A percentile compares a stretch with the other conserved stretches of the same genome.
These are phyloP conservation scores for Torulaspora delbrueckii DNA, from an alignment of 805 yeast species.

Conservation along the genomic window DNA sequence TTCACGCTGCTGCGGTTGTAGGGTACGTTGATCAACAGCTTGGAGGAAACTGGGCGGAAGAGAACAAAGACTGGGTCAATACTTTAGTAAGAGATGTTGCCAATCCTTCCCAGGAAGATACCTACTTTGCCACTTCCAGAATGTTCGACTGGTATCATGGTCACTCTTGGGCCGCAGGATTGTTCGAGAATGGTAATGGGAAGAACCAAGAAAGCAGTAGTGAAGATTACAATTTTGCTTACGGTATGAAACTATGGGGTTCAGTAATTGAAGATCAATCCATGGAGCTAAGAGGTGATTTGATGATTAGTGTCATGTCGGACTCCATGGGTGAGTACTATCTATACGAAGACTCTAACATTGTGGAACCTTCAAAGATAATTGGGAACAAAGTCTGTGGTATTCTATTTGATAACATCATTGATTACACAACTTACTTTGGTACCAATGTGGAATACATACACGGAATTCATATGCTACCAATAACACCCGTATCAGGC, in stretches of 20 bases:
- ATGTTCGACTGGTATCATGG: conserved; percentile 69
- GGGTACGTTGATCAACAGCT: conserved; percentile 51
- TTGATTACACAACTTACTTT: conserved; percentile 69
- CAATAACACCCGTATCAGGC: conserved; percentile 40
- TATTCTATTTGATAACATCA: conserved; percentile 64
- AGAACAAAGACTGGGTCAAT: conserved; percentile 54
- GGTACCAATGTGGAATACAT: conserved; percentile 58
- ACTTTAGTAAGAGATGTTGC: conserved; percentile 61
- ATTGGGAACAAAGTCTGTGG: conserved; percentile 61
- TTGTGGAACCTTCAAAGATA: conserved; percentile 47
- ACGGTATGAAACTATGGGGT: conserved; percentile 70
- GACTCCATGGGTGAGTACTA: conserved; percentile 54
- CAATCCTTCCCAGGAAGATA: conserved; percentile 51
- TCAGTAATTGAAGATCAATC: conserved; percentile 46
- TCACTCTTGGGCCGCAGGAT: conserved; percentile 72
- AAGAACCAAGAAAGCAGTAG: conserved; percentile 49
- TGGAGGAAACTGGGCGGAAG: conserved; percentile 44
- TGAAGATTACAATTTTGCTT: conserved; percentile 66
- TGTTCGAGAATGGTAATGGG: conserved; percentile 44
- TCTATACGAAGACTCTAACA: conserved; percentile 45
- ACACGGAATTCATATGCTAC: conserved; percentile 78
- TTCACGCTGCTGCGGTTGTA: conserved; percentile 77
- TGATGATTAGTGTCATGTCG: conserved; percentile 53
- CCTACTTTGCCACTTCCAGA: conserved; percentile 58
- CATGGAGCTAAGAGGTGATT: conserved; percentile 51